Conservation (phyloP, 2,329 filamentous ascomycete species). For the Cladosporium velox region DNA sequence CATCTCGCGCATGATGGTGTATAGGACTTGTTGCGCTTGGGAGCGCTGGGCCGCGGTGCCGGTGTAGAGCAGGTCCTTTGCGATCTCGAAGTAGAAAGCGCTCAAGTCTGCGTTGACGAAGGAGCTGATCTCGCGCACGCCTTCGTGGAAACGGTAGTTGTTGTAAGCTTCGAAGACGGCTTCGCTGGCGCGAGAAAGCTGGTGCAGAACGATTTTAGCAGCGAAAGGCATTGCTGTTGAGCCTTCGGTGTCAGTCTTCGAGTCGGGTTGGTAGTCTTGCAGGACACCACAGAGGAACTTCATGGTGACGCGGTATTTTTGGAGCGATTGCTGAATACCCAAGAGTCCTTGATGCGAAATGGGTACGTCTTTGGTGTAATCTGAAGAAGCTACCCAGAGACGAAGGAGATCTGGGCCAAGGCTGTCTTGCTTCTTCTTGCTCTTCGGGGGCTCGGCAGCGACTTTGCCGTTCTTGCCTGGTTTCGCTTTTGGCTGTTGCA, state of each 20-base stretch:
- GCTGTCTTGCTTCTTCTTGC: constrained; percentile 25
- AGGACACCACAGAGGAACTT: constrained; percentile 83
- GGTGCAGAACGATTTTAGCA: constrained; percentile 66
- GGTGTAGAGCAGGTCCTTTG: constrained; percentile 92
- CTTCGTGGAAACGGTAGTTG: constrained; percentile 81
- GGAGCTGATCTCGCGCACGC: constrained; percentile 69
- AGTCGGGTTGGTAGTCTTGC: constrained; percentile 44
- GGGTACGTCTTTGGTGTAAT: constrained; percentile 85
- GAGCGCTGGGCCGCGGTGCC: constrained; percentile 65
- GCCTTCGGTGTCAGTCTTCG: constrained; percentile 53
- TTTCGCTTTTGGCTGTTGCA: constrained; percentile 65
- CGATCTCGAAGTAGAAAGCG: constrained; percentile 88
- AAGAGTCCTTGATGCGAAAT: constrained; percentile 78
- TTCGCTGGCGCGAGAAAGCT: constrained; percentile 66
- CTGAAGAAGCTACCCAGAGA: constrained; percentile 86
- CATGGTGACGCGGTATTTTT: constrained; percentile 86
- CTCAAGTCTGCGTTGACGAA: constrained; percentile 85
- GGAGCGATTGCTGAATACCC: constrained; percentile 71
- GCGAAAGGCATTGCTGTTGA: constrained; percentile 5
- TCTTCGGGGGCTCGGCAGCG: constrained; percentile 2
- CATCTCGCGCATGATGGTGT: constrained; percentile 68
- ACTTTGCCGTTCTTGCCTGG: constrained; percentile 47
- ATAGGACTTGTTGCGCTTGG: constrained; percentile 59
- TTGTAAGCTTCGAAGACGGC: constrained; percentile 67
- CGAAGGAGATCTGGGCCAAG: constrained; percentile 86